Percentiles rank a stretch among this genome's conserved stretches.
phyloP scores from a whole-genome alignment of 768 basidiomycete genomes.

The Tricholoma sp. region DNA sequence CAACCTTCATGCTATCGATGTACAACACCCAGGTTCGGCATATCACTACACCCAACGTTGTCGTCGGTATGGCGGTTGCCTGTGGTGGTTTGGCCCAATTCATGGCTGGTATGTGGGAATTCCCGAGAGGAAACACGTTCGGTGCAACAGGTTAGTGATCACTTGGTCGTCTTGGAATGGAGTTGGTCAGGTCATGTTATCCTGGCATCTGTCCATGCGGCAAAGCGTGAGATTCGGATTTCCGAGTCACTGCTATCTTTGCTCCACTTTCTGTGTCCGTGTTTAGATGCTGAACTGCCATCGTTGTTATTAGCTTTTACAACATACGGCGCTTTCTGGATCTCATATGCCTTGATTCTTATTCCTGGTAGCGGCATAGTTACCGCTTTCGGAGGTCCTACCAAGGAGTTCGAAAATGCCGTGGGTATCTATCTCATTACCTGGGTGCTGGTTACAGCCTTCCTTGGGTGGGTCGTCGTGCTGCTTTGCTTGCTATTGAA shows the following conservation, averaged over 20 bases:
- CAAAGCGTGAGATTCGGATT: too few species aligned
- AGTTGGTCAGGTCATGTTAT: too few species aligned
- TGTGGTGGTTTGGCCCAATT: slow-evolving; percentile 83
- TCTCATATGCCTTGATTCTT: slow-evolving; percentile 72
- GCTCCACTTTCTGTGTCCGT: neutral
- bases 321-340: slow-evolving; percentile 85
- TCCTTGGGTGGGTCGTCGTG: slow-evolving; percentile 51
- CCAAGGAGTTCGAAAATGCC: slow-evolving; percentile 41
- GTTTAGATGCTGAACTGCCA: slow-evolving; percentile 1
- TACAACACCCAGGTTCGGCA: slow-evolving; percentile 60
- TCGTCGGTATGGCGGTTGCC: slow-evolving; percentile 84
- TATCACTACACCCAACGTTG: slow-evolving; percentile 57
- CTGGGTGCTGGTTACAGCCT: slow-evolving; percentile 70
- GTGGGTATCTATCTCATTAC: slow-evolving; percentile 70
- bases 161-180: neutral
- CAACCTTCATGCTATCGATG: slow-evolving; percentile 74
- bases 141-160: slow-evolving; percentile 62
- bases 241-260: too few species aligned
- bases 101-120: slow-evolving; percentile 89
- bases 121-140: slow-evolving; percentile 63
- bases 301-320: slow-evolving; percentile 53
- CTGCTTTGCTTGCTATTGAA: too few species aligned
- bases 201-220: too few species aligned
- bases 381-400: slow-evolving; percentile 39
- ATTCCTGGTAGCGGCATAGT: slow-evolving; percentile 64